phyloP scores from a whole-genome alignment of 139 green algal genomes.

The Astrephomene gubernaculifera region DNA sequence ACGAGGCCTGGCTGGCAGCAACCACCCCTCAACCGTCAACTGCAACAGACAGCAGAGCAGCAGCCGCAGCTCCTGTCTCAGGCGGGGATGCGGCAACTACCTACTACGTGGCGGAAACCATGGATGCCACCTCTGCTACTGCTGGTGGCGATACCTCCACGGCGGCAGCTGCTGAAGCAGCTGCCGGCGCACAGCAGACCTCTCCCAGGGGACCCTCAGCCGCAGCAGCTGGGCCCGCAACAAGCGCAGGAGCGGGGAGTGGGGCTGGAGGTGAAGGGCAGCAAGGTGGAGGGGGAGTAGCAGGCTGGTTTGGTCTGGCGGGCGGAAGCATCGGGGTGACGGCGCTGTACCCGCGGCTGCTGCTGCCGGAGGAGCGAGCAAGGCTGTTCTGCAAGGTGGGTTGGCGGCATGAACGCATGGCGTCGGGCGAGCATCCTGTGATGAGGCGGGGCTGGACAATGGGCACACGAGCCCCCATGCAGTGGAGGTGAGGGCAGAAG shows the following conservation, averaged over 20 bases:
- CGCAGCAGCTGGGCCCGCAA: background rate
- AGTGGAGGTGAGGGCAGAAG: too few relatives aligned
- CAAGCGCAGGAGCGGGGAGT: background rate
- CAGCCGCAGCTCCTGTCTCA: background rate
- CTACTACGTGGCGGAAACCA: too few relatives aligned
- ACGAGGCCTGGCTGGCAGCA: conserved; percentile 32
- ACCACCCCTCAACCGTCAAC: background rate
- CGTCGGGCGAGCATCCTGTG: too few relatives aligned
- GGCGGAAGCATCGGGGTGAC: background rate
- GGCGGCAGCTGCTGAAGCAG: background rate
- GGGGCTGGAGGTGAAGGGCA: background rate
- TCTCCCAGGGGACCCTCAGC: too few relatives aligned
- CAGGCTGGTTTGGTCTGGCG: background rate
- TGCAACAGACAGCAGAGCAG: background rate
- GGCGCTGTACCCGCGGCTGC: conserved; percentile 1
- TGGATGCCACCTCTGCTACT: too few relatives aligned
- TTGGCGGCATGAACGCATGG: too few relatives aligned
- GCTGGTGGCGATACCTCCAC: too few relatives aligned
- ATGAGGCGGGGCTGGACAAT: too few relatives aligned
- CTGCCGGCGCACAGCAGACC: too few relatives aligned
- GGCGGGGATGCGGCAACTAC: too few relatives aligned
- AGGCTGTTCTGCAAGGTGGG: conserved; percentile 31
- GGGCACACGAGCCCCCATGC: too few relatives aligned
- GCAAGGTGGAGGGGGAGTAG: background rate
- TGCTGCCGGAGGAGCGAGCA: conserved; percentile 30